Conservation (phyloP, 2,329 filamentous ascomycete genomes). For the Fusarium illudens region DNA sequence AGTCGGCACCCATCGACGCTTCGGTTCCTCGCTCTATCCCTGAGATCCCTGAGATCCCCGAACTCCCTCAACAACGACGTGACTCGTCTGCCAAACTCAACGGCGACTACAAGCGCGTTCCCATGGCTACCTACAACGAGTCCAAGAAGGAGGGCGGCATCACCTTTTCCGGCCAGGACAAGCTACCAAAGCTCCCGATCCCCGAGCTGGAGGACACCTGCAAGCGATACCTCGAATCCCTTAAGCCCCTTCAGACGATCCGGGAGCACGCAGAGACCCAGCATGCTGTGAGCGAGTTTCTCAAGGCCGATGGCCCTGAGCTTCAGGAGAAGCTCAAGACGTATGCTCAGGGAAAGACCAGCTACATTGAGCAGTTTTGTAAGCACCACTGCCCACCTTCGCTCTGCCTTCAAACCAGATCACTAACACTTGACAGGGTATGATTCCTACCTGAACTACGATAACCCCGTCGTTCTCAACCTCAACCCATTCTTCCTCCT, state of each 20-base stretch:
- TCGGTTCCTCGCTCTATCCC: conserved; percentile 53
- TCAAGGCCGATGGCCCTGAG: conserved; percentile 80
- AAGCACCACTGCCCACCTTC: conserved; percentile 37
- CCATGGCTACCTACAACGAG: conserved; percentile 63
- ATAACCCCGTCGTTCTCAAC: conserved; percentile 97
- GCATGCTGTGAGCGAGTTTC: conserved; percentile 82
- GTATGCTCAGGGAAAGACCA: conserved; percentile 89
- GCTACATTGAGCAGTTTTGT: conserved; percentile 99
- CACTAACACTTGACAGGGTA: conserved; percentile 72
- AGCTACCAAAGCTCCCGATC: conserved; percentile 89
- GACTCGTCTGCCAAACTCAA: conserved; percentile 38
- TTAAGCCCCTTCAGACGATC: conserved; percentile 81
- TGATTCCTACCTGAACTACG: conserved; percentile 97
- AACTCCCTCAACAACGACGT: conserved; percentile 35
- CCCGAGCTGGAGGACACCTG: conserved; percentile 84
- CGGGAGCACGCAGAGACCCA: conserved; percentile 86
- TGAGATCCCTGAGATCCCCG: conserved; percentile 49
- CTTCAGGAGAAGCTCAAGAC: conserved; percentile 89
- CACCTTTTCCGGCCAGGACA: conserved; percentile 90
- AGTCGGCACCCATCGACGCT: conserved; percentile 40
- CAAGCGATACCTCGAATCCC: conserved; percentile 78
- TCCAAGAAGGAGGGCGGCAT: conserved; percentile 72
- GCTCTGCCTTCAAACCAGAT: background rate
- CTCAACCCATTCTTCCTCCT: conserved; percentile 97
- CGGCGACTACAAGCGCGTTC: conserved; percentile 53